Evolutionary conservation across 345 rosid species (phyloP).

Genomic region (Eucalyptus cladocalyx): DNA sequence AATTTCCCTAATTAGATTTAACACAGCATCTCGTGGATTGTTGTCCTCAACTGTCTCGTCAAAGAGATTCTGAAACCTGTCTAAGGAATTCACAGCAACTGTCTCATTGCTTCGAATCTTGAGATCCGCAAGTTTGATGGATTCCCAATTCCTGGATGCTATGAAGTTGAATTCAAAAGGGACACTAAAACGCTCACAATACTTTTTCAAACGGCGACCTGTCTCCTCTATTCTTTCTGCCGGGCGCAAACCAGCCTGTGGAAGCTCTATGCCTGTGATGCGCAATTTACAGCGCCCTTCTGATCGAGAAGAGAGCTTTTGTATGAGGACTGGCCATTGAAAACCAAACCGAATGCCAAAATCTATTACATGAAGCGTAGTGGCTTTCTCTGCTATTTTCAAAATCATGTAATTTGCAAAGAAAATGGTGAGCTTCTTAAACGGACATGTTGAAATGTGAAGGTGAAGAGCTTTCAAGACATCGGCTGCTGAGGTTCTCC

Average conservation of each 20-base stretch:
- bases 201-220: slow-evolving; percentile 6
- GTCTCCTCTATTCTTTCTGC: slow-evolving; percentile 13
- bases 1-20: slow-evolving; percentile 8
- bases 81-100: slow-evolving; percentile 5
- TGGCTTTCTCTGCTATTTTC: background rate
- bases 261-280: slow-evolving; percentile 22
- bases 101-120: slow-evolving; percentile 1
- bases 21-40: slow-evolving; percentile 9
- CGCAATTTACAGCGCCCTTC: slow-evolving; percentile 14
- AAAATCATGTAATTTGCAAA: slow-evolving; percentile 6
- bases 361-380: slow-evolving; percentile 2
- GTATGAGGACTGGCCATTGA: slow-evolving; percentile 19
- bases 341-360: slow-evolving; percentile 6
- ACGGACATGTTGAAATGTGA: slow-evolving; percentile 9
- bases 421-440: background rate
- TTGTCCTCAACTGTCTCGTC: slow-evolving; percentile 10
- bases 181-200: slow-evolving; percentile 13
- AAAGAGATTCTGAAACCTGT: slow-evolving; percentile 3
- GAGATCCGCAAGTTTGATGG: slow-evolving; percentile 9
- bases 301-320: background rate
- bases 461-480: slow-evolving; percentile 8
- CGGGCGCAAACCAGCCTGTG: slow-evolving; percentile 19
- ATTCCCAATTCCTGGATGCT: slow-evolving; percentile 25
- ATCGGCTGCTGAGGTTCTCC: background rate
- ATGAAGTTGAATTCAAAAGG: slow-evolving; percentile 16